Evolutionary conservation across 2,329 filamentous ascomycete species (phyloP).

Genomic region (Colletotrichum tabaci): DNA sequence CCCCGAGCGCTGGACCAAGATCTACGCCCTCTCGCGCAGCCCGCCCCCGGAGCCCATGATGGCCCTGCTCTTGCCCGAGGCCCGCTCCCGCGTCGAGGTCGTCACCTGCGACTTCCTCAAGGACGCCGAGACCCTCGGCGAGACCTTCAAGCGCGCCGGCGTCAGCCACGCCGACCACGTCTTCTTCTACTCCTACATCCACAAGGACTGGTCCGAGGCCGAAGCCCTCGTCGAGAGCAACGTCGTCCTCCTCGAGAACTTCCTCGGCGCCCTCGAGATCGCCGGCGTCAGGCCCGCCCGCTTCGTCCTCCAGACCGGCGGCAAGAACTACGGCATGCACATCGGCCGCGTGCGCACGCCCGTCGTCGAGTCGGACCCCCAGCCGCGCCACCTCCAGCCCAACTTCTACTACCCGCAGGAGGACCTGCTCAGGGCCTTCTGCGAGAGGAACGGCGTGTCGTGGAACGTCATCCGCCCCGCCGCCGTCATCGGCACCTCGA

Average conservation of each 20-base stretch:
- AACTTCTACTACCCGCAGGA: conserved; percentile 37
- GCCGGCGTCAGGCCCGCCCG: conserved; percentile 8
- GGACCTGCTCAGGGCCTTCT: conserved; percentile 21
- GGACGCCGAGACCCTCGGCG: background rate
- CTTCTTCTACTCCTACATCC: conserved; percentile 35
- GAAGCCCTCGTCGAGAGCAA: conserved; percentile 19
- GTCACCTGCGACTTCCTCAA: conserved; percentile 28
- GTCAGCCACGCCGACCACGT: conserved; percentile 26
- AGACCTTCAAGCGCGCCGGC: conserved; percentile 4
- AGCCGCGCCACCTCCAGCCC: conserved; percentile 18
- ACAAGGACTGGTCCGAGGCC: conserved; percentile 25
- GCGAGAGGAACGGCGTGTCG: background rate
- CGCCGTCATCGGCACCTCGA: conserved; percentile 12
- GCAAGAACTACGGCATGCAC: conserved; percentile 36
- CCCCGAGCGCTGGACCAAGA: conserved; percentile 27
- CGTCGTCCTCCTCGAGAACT: conserved; percentile 9
- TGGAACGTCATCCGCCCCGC: conserved; percentile 25
- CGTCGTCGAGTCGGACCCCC: conserved; percentile 10
- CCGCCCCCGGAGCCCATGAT: conserved; percentile 1
- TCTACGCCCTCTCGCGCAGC: conserved; percentile 18
- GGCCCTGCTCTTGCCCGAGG: conserved; percentile 8
- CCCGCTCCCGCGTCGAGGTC: conserved; percentile 8
- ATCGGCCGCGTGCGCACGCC: conserved; percentile 23
- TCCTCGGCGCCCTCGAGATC: conserved; percentile 17
- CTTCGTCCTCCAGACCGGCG: conserved; percentile 34